These are phyloP conservation scores for Rhynchosporium graminicola DNA, from an alignment of 2,329 filamentous ascomycete species.

Conservation along the genomic window DNA sequence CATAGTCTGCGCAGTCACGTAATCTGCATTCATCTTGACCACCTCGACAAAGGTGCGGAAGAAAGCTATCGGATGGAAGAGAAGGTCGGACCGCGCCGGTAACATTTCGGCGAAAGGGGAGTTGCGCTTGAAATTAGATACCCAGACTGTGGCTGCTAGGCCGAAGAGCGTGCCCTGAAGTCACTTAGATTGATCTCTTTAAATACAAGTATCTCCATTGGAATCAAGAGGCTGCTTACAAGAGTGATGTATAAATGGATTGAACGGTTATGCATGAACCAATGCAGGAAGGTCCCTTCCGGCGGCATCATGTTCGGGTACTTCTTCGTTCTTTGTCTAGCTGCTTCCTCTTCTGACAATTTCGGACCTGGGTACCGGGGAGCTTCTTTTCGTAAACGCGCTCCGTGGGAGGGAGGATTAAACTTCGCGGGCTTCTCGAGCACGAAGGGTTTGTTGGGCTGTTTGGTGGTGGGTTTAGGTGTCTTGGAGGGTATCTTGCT, in stretches of 20 bases:
- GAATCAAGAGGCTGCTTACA: slow-evolving; percentile 53
- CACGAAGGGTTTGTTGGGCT: slow-evolving; percentile 57
- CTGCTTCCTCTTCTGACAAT: slow-evolving; percentile 64
- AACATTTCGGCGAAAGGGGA: slow-evolving; percentile 81
- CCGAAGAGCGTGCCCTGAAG: slow-evolving; percentile 41
- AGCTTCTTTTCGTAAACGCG: slow-evolving; percentile 59
- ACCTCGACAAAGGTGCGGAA: slow-evolving; percentile 68
- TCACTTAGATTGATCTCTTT: not conserved
- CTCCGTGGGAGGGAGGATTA: slow-evolving; percentile 86
- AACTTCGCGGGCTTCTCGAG: slow-evolving; percentile 89
- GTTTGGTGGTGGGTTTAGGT: slow-evolving; percentile 17
- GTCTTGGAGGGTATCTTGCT: slow-evolving; percentile 9
- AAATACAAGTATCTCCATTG: not conserved
- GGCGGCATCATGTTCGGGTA: slow-evolving; percentile 92
- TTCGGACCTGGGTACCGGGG: slow-evolving; percentile 72
- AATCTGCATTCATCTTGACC: slow-evolving; percentile 72
- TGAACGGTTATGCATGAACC: slow-evolving; percentile 75
- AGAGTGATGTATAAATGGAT: slow-evolving; percentile 84
- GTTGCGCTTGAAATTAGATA: slow-evolving; percentile 74
- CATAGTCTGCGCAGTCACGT: slow-evolving; percentile 66
- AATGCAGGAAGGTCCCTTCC: slow-evolving; percentile 77
- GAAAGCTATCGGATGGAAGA: slow-evolving; percentile 69
- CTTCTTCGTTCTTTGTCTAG: slow-evolving; percentile 65
- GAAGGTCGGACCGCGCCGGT: slow-evolving; percentile 68
- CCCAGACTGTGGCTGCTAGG: slow-evolving; percentile 72